Conservation (phyloP, 106 monocot genomes). For the Apostasia shenzhenica region DNA sequence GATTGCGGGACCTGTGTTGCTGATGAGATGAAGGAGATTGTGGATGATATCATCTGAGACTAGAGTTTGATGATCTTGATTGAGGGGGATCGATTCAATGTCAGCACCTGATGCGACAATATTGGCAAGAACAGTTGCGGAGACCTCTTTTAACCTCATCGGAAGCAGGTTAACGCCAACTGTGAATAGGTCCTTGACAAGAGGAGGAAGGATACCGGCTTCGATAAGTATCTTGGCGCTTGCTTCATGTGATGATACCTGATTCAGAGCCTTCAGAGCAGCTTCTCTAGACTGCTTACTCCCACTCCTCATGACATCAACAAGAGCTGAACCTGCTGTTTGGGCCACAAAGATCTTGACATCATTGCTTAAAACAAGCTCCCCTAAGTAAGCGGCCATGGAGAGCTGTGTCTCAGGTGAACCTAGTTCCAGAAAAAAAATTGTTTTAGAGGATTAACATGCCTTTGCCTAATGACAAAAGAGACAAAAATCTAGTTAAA, state of each 20-base stretch:
- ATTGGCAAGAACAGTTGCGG: slow-evolving; percentile 64
- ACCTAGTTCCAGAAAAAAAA: slow-evolving; percentile 20
- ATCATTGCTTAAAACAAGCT: slow-evolving; percentile 79
- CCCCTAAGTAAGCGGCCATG: slow-evolving; percentile 63
- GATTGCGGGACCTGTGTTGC: slow-evolving; percentile 92
- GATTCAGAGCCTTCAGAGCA: slow-evolving; percentile 66
- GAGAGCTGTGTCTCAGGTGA: slow-evolving; percentile 53
- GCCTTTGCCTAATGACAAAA: background rate
- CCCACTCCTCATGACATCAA: slow-evolving; percentile 62
- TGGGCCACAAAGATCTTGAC: slow-evolving; percentile 60
- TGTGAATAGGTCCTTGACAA: slow-evolving; percentile 62
- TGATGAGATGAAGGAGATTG: slow-evolving; percentile 90
- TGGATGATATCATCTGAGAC: slow-evolving; percentile 79
- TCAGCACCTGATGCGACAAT: slow-evolving; percentile 48
- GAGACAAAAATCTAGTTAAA: background rate
- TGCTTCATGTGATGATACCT: slow-evolving; percentile 54
- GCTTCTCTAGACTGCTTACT: slow-evolving; percentile 55
- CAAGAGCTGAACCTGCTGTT: slow-evolving; percentile 53
- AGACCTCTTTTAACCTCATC: slow-evolving; percentile 64
- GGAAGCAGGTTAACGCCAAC: slow-evolving; percentile 56
- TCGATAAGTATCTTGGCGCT: slow-evolving; percentile 63
- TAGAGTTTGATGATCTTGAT: slow-evolving; percentile 43
- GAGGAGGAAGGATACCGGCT: slow-evolving; percentile 59
- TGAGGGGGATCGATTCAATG: slow-evolving; percentile 61
- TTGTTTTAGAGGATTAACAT: slow-evolving; percentile 1